Conservation (phyloP, 257 asterid species). For the Plantago major region DNA sequence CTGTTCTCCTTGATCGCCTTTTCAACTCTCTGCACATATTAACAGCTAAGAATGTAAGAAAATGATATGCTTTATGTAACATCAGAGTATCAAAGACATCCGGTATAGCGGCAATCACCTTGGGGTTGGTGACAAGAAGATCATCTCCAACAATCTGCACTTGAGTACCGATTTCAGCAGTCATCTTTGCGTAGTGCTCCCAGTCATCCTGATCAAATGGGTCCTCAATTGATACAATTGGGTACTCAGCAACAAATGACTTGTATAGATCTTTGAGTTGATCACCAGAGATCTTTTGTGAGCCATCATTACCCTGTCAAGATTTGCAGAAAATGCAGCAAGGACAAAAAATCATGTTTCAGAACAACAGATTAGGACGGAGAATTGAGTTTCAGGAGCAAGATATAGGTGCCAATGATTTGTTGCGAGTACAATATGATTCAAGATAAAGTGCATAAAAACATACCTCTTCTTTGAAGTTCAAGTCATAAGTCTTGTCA, state of each 20-base stretch:
- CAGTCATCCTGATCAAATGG: constrained; percentile 99
- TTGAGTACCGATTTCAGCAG: constrained; percentile 66
- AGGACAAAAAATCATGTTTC: background rate
- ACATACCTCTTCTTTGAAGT: constrained; percentile 92
- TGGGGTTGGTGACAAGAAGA: constrained; percentile 93
- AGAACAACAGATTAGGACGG: no score
- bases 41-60: background rate
- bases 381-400: background rate
- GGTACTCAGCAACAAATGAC: constrained; percentile 75
- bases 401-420: background rate
- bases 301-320: constrained; percentile 74
- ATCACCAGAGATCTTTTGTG: constrained; percentile 81
- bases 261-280: constrained; percentile 90
- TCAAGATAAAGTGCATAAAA: background rate
- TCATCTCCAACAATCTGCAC: constrained; percentile 98
- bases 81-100: background rate
- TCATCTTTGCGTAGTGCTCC: constrained; percentile 75
- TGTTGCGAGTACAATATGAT: no score
- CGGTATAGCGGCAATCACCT: constrained; percentile 34
- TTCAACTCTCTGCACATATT: constrained; percentile 53
- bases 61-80: background rate
- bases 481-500: constrained; percentile 80
- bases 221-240: constrained; percentile 91
- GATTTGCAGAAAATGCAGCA: background rate
- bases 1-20: constrained; percentile 89